Percentiles rank a stretch among this genome's conserved stretches.
phyloP scores from a whole-genome alignment of 1,284 basidiomycete genomes.

The Fomitopsis palustris region DNA sequence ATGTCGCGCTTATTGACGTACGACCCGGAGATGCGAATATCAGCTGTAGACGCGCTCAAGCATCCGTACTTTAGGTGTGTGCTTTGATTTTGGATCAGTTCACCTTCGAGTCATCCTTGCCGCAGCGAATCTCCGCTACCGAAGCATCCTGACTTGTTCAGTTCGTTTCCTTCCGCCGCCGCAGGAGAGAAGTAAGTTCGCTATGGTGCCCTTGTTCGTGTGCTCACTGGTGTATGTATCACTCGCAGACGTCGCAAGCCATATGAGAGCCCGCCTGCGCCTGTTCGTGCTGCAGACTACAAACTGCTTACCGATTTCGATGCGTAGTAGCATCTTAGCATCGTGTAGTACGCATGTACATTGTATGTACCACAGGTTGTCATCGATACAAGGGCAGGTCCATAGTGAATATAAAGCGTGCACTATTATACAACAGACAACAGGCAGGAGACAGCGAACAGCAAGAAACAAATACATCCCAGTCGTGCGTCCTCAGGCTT shows the following conservation, averaged over 20 bases:
- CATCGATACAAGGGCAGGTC: neutral
- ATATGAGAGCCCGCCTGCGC: constrained; percentile 76
- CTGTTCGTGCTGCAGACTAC: constrained; percentile 60
- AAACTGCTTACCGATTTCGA: constrained; percentile 49
- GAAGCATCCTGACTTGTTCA: constrained; percentile 97
- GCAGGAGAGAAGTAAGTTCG: constrained; percentile 86
- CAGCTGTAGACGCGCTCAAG: constrained; percentile 83
- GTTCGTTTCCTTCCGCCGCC: constrained; percentile 95
- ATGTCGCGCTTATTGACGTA: constrained; percentile 83
- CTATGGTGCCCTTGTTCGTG: neutral
- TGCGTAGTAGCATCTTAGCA: constrained; percentile 7
- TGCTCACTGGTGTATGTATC: neutral
- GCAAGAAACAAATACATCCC: neutral
- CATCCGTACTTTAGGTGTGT: constrained; percentile 92
- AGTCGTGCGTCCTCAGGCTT: constrained; percentile 9
- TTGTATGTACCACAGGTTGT: neutral
- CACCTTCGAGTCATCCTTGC: neutral
- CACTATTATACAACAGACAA: constrained; percentile 12
- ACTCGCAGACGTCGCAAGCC: constrained; percentile 63
- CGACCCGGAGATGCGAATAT: constrained; percentile 82
- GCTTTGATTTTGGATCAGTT: too few relatives aligned
- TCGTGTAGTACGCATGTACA: neutral
- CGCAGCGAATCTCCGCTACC: constrained; percentile 92
- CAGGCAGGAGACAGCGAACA: neutral
- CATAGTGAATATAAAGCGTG: neutral